Evolutionary conservation across 1,139 yeast genomes (phyloP), one percentile per base, ranked within the genome.

Genomic region (Zygoascus hellenicus): DNA sequence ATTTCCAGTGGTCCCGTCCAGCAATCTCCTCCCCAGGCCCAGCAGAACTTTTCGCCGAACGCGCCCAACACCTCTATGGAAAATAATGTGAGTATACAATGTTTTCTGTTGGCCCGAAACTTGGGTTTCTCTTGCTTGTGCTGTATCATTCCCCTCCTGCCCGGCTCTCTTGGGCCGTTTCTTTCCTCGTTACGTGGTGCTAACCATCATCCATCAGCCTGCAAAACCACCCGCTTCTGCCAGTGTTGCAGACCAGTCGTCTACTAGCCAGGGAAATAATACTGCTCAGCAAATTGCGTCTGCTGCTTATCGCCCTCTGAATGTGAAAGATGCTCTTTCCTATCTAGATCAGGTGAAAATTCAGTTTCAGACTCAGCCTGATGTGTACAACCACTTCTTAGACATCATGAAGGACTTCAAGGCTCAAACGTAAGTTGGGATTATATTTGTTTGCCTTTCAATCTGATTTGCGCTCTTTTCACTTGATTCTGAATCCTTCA

Each of bases 351-450:
- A 89, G 67, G 98, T 92, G 51, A 94, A 94, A 65, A 79, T 84
- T 48, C 97, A 90, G 66, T 92, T 92, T 67, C 85, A 79, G 65
- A 78, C 81, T 56, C 95, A 92, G 67, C 95, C 97, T 0, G 97
- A 90, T 62, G 96, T 94, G 45, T 92, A 94, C 72, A 94, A 92
- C 65, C 90, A 87, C 64, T 92, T 92, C 62, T 76, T 92, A 61
- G 99, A 94, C 64, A 92, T 92, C 54, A 92, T 92, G 99, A 92
- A 92, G 68, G 98, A 94, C 63, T 94, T 94, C 72, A 92, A 94
- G 70, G 84, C 95, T 43, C 97, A 90, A 69, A 79, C 80, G 72
- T 77, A 67, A 53, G 78, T 72, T n/a, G n/a, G n/a, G n/a, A n/a
- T n/a, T n/a, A n/a, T n/a, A n/a, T n/a, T n/a, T n/a, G n/a, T n/a